Evolutionary conservation across 345 rosid species (phyloP), one percentile per base, ranked within the genome.

Genomic region (Capsella bursapastoris): DNA sequence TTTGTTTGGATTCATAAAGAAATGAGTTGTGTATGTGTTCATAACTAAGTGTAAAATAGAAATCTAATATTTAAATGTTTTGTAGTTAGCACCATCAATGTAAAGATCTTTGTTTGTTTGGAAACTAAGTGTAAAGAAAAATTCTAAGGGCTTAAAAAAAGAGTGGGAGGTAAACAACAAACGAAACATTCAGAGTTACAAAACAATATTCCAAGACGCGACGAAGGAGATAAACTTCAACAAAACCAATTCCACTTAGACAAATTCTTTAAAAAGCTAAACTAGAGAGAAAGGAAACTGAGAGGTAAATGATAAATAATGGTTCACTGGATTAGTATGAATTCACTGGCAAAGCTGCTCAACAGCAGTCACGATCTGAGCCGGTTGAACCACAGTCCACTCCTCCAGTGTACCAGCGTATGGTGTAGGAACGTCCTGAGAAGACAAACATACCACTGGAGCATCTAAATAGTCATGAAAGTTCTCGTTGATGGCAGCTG

Each of bases 391-490:
- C 8, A 91, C 89, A 0, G 97, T 94, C 91, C 90, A 87, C 71
- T 94, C 97, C 74, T 94, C 98, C 71, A 94, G 56, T 3, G 97
- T 82, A 59, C 98, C 96, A 0, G 97, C 97, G 2, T 94, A 91
- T 4, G 98, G 96, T 18, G 96, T 94, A 3, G 97, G 98, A 68
- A 94, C 98, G 48, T 94, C 97, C 60, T 94, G 96, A 5, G 98
- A 94, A 73, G 98, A 94, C 81, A 94, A 83, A 82, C 98, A 91
- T 43, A 91, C 71, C 6, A 94, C 84, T n/a, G 93, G 97, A 45
- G 98, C 93, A 77, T 94, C 98, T 84, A 94, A 83, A 57, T 89
- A 91, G 76, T 94, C 98, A 7, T 87, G 83, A 84, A 94, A 91
- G 73, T 94, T 91, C 83, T 94, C 97, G 0, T 74, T 89, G 66